Percentiles rank a stretch among this genome's conserved stretches.
Evolutionary conservation across 768 basidiomycete genomes (phyloP).

Genomic region (Lyophyllum atratum): DNA sequence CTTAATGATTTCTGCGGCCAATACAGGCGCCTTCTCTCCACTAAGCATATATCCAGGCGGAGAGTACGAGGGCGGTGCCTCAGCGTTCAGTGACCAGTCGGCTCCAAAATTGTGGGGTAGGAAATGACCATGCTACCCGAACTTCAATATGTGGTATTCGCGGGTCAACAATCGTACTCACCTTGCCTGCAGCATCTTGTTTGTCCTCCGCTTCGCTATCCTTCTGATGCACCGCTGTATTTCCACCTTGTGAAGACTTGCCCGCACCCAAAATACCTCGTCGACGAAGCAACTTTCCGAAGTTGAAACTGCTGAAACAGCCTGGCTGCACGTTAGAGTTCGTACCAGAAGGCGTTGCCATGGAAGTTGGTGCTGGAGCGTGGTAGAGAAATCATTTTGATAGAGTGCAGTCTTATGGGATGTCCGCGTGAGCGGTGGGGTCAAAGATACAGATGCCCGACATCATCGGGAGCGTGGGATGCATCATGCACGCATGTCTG

Average conservation of each 20-base stretch:
- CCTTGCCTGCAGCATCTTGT: background rate
- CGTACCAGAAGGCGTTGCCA: background rate
- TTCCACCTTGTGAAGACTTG: background rate
- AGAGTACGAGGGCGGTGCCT: slow-evolving; percentile 45
- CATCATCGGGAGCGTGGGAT: background rate
- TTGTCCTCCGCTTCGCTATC: background rate
- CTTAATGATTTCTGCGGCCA: slow-evolving; percentile 40
- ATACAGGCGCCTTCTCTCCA: slow-evolving; percentile 15
- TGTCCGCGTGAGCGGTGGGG: background rate
- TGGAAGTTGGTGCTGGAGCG: background rate
- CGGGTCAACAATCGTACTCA: background rate
- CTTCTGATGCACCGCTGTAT: background rate
- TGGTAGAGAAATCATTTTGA: background rate
- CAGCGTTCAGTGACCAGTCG: slow-evolving; percentile 29
- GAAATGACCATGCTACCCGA: background rate
- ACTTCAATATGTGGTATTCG: background rate
- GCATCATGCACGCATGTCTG: too few relatives aligned
- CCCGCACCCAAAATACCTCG: background rate
- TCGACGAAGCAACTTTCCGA: slow-evolving; percentile 8
- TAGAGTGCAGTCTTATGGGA: background rate
- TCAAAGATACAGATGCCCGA: background rate
- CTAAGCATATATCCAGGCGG: slow-evolving; percentile 2
- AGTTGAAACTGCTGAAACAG: slow-evolving; percentile 16
- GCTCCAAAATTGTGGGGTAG: slow-evolving; percentile 13
- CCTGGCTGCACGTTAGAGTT: slow-evolving; percentile 1